Conservation (phyloP, 2,329 filamentous ascomycete species). For the Emergomyces africanus region DNA sequence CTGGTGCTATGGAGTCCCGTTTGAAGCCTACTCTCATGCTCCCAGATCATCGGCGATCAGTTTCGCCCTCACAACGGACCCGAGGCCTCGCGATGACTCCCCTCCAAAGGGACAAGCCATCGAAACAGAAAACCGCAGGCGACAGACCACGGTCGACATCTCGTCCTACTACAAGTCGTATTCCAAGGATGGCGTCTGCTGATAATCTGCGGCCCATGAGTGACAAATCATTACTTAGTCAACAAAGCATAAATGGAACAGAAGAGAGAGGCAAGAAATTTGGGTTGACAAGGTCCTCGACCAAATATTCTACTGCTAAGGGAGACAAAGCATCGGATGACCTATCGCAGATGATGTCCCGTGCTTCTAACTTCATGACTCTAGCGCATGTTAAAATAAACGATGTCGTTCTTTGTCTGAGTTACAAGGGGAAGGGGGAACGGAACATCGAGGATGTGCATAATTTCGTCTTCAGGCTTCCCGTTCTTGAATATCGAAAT, state of each 20-base stretch:
- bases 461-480: conserved; percentile 92
- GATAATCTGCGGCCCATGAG: conserved; percentile 29
- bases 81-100: conserved; percentile 25
- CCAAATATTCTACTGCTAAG: conserved; percentile 25
- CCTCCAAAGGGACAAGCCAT: conserved; percentile 17
- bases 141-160: conserved; percentile 9
- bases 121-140: conserved; percentile 17
- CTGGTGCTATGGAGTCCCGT: conserved; percentile 67
- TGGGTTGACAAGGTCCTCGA: conserved; percentile 31
- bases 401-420: conserved; percentile 86
- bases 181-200: conserved; percentile 29
- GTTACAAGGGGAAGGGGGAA: conserved; percentile 91
- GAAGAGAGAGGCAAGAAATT: conserved; percentile 39
- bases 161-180: conserved; percentile 18
- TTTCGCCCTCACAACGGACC: conserved; percentile 18
- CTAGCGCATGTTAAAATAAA: conserved; percentile 91
- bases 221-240: conserved; percentile 24
- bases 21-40: conserved; percentile 66
- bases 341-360: conserved; percentile 88
- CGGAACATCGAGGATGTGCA: conserved; percentile 95
- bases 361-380: conserved; percentile 95
- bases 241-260: conserved; percentile 17
- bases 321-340: conserved; percentile 65
- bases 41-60: conserved; percentile 28
- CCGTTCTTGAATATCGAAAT: conserved; percentile 89